Percentiles rank a stretch among this genome's conserved stretches.
phyloP scores from a whole-genome alignment of 2,329 filamentous ascomycete species.

The Colletotrichum viniferum region DNA sequence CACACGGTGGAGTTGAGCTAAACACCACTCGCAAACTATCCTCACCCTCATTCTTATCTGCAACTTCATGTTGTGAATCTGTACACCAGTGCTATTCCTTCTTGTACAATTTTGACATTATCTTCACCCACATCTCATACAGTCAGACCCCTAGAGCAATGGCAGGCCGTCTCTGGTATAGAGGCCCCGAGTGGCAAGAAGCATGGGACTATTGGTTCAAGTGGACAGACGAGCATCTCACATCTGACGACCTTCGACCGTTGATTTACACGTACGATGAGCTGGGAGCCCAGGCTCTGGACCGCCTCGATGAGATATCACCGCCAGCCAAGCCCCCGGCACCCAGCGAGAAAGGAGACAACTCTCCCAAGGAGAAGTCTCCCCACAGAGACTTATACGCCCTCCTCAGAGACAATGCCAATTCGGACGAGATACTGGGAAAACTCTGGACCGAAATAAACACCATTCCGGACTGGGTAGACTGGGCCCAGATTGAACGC shows the following conservation, averaged over 20 bases:
- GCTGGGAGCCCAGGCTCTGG: constrained; percentile 69
- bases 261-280: constrained; percentile 72
- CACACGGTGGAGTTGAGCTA: neutral
- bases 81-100: neutral
- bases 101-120: neutral
- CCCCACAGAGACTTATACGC: constrained; percentile 64
- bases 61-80: neutral
- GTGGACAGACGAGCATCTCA: constrained; percentile 69
- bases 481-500: constrained; percentile 76
- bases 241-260: constrained; percentile 60
- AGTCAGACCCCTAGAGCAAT: neutral
- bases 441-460: constrained; percentile 71
- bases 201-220: constrained; percentile 72
- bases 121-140: neutral
- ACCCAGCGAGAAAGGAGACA: constrained; percentile 36
- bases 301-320: constrained; percentile 66
- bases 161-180: constrained; percentile 16
- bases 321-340: constrained; percentile 36
- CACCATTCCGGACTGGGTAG: constrained; percentile 74
- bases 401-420: constrained; percentile 62
- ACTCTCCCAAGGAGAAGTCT: constrained; percentile 32
- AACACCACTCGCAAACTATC: neutral
- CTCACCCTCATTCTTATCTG: neutral
- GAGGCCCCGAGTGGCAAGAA: constrained; percentile 22
- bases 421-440: constrained; percentile 56